These are phyloP conservation scores for Vanilla planifolia DNA, from an alignment of 106 monocot species.

Conservation along the genomic window DNA sequence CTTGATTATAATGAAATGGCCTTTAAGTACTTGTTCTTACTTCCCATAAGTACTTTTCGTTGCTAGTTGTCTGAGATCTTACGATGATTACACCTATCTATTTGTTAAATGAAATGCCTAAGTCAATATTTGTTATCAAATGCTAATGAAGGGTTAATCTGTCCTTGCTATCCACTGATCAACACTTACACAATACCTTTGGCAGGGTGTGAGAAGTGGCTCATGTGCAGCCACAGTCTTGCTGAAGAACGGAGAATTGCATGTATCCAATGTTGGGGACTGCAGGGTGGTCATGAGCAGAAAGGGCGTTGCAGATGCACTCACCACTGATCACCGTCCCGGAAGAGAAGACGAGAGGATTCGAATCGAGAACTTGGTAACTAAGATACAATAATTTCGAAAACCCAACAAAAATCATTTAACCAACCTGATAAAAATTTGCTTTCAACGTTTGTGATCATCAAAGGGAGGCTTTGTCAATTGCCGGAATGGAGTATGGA, in stretches of 20 bases:
- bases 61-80: no score
- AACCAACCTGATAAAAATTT: background rate
- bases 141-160: no score
- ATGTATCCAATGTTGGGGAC: conserved; percentile 69
- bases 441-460: background rate
- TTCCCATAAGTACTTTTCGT: no score
- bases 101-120: no score
- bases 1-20: no score
- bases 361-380: conserved; percentile 58
- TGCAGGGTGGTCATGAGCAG: conserved; percentile 58
- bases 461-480: conserved; percentile 67
- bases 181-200: no score
- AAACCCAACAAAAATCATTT: background rate
- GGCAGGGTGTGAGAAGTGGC: conserved; percentile 56
- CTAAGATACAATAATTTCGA: no score
- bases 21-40: no score
- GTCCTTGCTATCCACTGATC: no score
- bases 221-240: conserved; percentile 75
- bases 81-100: no score
- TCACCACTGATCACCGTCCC: conserved; percentile 61
- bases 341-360: conserved; percentile 38
- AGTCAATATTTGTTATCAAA: no score
- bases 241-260: conserved; percentile 52
- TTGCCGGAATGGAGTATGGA: conserved; percentile 58
- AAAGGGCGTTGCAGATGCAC: conserved; percentile 29